Evolutionary conservation across 192 early-diverging fungal species (phyloP).

Genomic region (Piromyces finnis): DNA sequence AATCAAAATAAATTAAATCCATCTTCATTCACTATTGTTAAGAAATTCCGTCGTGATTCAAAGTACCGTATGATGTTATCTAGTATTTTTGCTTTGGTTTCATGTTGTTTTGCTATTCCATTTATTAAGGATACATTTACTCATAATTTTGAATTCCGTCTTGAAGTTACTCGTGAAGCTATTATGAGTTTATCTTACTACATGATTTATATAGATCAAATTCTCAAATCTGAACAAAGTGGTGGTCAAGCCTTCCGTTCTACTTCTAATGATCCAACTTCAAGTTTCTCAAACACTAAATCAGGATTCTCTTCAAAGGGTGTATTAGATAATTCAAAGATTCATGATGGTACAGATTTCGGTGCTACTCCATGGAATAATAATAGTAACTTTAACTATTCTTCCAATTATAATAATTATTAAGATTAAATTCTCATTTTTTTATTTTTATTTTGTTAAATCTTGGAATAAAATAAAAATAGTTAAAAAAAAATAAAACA

Average conservation of each 20-base stretch:
- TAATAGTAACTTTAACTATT: background rate
- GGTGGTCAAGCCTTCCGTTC: background rate
- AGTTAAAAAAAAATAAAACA: too few relatives aligned
- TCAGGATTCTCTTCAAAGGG: background rate
- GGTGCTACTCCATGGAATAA: background rate
- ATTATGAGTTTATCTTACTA: background rate
- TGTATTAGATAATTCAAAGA: background rate
- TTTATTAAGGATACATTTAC: background rate
- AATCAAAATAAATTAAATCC: background rate
- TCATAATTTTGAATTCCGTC: background rate
- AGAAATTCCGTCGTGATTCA: background rate
- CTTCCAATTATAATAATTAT: background rate
- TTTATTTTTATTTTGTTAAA: too few relatives aligned
- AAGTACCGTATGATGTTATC: background rate
- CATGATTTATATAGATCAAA: background rate
- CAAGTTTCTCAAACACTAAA: background rate
- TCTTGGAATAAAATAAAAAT: too few relatives aligned
- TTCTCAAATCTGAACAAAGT: background rate
- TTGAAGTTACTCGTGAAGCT: background rate
- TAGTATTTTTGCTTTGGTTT: background rate
- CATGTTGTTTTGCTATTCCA: background rate
- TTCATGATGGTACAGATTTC: background rate
- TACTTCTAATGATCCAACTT: background rate
- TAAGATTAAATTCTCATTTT: too few relatives aligned
- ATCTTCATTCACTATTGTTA: background rate